Evolutionary conservation across 129 eudicot species (phyloP).

Genomic region (Pittosporum tobira): DNA sequence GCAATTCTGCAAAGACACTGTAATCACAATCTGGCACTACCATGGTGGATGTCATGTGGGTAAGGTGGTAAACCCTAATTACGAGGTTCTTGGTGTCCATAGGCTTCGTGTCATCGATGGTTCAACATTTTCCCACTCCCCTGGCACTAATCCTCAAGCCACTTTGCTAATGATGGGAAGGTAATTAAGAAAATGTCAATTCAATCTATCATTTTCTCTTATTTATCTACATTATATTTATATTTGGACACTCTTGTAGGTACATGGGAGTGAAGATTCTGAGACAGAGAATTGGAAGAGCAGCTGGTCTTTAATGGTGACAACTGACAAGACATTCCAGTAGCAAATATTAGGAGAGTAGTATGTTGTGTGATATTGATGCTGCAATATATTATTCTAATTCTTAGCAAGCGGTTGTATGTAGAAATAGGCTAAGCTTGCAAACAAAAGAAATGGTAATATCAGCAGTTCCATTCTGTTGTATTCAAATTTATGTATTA

Average conservation of each 20-base stretch:
- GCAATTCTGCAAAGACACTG: constrained; percentile 89
- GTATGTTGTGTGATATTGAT: neutral
- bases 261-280: constrained; percentile 96
- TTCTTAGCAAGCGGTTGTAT: constrained; percentile 20
- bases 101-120: constrained; percentile 85
- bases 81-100: constrained; percentile 61
- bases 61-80: constrained; percentile 56
- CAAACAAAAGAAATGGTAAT: constrained; percentile 14
- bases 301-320: constrained; percentile 35
- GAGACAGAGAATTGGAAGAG: constrained; percentile 58
- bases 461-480: constrained; percentile 14
- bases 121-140: constrained; percentile 66
- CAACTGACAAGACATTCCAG: neutral
- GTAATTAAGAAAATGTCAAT: constrained; percentile 19
- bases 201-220: neutral
- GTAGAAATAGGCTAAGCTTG: constrained; percentile 28
- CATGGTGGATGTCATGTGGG: constrained; percentile 97
- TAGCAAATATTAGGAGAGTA: neutral
- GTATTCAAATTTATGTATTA: constrained; percentile 5
- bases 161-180: constrained; percentile 97
- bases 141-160: constrained; percentile 97
- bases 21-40: constrained; percentile 95
- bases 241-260: constrained; percentile 28
- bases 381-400: neutral
- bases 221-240: neutral